phyloP scores from a whole-genome alignment of 139 green algal species.

The Limnomonas spitsbergensis region DNA sequence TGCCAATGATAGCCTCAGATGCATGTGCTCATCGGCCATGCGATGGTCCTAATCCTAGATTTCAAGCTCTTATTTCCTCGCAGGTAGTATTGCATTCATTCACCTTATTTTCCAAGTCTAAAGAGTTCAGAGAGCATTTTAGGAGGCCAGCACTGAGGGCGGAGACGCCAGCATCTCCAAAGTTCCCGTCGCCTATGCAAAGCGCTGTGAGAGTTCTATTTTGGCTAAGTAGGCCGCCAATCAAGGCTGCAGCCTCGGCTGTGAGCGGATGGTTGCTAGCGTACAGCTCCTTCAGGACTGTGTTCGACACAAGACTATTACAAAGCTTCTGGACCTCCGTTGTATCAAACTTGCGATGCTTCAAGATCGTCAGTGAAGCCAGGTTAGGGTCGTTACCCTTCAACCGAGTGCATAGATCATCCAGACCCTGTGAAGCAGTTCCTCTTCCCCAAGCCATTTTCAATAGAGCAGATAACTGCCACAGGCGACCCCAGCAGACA shows the following conservation, averaged over 20 bases:
- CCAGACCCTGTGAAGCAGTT: slow-evolving; percentile 5
- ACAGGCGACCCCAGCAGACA: too few relatives aligned
- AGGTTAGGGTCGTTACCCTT: slow-evolving; percentile 32
- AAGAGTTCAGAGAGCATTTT: background rate
- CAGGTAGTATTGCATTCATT: background rate
- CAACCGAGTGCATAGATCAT: slow-evolving; percentile 30
- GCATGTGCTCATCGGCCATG: background rate
- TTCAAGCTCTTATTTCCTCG: background rate
- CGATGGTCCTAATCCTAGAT: background rate
- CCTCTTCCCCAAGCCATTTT: slow-evolving; percentile 39
- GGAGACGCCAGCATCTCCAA: slow-evolving; percentile 29
- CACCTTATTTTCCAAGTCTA: slow-evolving; percentile 32
- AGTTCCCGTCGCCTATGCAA: slow-evolving; percentile 37
- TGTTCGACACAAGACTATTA: slow-evolving; percentile 28
- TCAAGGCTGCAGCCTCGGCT: slow-evolving; percentile 7
- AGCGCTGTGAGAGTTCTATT: slow-evolving; percentile 27
- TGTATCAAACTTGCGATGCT: slow-evolving; percentile 27
- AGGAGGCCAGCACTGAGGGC: slow-evolving; percentile 7
- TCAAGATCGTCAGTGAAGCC: slow-evolving; percentile 30
- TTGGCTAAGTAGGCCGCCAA: slow-evolving; percentile 21
- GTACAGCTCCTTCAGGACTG: slow-evolving; percentile 36
- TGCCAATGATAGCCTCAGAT: background rate
- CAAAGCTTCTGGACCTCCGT: slow-evolving; percentile 16
- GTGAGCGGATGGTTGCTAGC: slow-evolving; percentile 30
- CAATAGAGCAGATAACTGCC: background rate